Base-by-base conservation (phyloP, 78 protist genomes). In the Guillardia theta region DNA sequence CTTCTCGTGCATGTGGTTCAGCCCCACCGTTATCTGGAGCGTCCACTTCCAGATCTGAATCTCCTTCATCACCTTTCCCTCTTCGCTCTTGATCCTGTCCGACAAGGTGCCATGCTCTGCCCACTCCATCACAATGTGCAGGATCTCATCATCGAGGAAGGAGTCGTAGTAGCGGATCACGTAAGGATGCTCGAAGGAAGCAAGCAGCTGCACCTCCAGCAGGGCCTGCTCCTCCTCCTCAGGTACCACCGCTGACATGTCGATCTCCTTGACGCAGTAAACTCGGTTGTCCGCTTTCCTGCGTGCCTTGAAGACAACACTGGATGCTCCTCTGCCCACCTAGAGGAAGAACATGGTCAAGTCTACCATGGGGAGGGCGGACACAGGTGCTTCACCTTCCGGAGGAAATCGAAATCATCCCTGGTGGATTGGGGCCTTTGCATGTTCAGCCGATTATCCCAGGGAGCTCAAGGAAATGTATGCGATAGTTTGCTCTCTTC, bases 121-220 rank as follows among this genome's bases (percentile, higher is more conserved):
- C 41, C 41, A 93, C 58, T 95, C 98, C 94, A 95, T 97, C 44
- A 97, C 95, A 43, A 97, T 97, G 93, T 92, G 36, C 19, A 97
- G 76, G 36, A n/a, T 30, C 80, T 92, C 97, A 36, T 62, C 93
- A 37, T 95, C 94, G 39, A 94, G 0, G 45, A 94, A 95, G 21
- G 96, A 94, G 62, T 95, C 96, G 87, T 39, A 88, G 95, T 95
- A 96, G 8, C 64, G 94, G 77, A 33, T 93, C 48, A 58, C 87
- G 41, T 93, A 37, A 27, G 95, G 93, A 64, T 58, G 94, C 27
- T 45, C 47, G 33, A 96, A n/a, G 18, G 50, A 3, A n/a, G 93
- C 88, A 24, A 96, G 95, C 0, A 96, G 33, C n/a, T 94, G 39
- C 45, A 93, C 88, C 78, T 96, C 96, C 45, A 3, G 27, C 45